A percentile compares a stretch with the other conserved stretches of the same genome.
phyloP scores from a whole-genome alignment of 441 rosid genomes.

The Populus hybrid region DNA sequence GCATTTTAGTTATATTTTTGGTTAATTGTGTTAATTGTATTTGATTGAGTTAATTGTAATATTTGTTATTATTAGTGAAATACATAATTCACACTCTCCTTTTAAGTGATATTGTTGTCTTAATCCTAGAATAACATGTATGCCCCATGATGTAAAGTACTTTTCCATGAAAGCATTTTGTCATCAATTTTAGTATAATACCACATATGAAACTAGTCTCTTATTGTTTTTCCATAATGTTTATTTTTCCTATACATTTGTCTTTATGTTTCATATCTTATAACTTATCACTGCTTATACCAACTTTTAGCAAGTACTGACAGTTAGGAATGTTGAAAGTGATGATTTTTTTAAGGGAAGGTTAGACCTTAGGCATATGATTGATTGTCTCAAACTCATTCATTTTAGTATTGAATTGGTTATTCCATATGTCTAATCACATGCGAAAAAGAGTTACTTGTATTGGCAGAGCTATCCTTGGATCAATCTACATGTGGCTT shows the following conservation, averaged over 20 bases:
- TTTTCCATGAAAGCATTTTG: background rate
- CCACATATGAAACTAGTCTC: background rate
- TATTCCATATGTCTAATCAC: background rate
- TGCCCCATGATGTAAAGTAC: background rate
- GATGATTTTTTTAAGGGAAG: background rate
- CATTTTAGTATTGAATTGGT: background rate
- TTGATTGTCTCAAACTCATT: background rate
- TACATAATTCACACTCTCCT: too few relatives aligned
- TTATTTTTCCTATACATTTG: background rate
- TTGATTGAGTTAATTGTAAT: too few relatives aligned
- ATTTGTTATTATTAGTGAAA: too few relatives aligned
- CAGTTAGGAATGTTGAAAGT: background rate
- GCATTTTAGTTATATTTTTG: too few relatives aligned
- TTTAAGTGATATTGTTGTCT: too few relatives aligned
- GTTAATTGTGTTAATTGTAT: too few relatives aligned
- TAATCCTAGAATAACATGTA: conserved; percentile 3
- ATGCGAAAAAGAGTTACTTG: background rate
- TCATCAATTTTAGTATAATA: background rate
- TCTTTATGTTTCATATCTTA: too few relatives aligned
- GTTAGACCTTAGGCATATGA: background rate
- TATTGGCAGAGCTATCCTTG: background rate
- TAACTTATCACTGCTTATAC: too few relatives aligned
- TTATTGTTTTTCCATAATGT: background rate
- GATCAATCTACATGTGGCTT: background rate
- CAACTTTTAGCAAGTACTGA: too few relatives aligned